phyloP scores from a whole-genome alignment of 73 alveolate species.

The Paramecium sonneborni region DNA sequence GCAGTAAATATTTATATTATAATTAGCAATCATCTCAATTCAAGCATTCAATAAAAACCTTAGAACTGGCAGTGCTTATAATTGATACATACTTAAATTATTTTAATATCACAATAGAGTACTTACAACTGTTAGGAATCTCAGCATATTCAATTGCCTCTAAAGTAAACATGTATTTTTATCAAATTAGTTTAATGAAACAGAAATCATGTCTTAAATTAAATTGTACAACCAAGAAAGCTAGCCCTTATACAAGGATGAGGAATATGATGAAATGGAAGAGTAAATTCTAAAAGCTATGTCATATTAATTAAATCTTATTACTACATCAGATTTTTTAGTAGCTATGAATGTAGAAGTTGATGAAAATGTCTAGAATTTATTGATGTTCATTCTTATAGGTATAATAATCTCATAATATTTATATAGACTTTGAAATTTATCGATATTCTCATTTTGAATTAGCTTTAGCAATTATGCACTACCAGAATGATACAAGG shows the following conservation, averaged over 20 bases:
- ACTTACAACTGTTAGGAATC: background rate
- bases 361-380: background rate
- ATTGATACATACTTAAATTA: background rate
- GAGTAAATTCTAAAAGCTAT: background rate
- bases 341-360: background rate
- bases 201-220: background rate
- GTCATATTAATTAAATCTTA: background rate
- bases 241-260: background rate
- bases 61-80: slow-evolving; percentile 7
- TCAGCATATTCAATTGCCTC: slow-evolving; percentile 19
- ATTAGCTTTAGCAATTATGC: background rate
- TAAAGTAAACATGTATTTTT: background rate
- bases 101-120: background rate
- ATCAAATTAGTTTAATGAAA: background rate
- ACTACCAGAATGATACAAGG: background rate
- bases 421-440: background rate
- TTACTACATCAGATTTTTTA: background rate
- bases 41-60: background rate
- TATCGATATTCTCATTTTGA: background rate
- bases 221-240: background rate
- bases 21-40: background rate
- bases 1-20: background rate
- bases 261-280: slow-evolving; percentile 17
- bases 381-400: background rate
- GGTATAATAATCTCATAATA: background rate